phyloP scores from a whole-genome alignment of 306 rosid species.

The Morella rubra region DNA sequence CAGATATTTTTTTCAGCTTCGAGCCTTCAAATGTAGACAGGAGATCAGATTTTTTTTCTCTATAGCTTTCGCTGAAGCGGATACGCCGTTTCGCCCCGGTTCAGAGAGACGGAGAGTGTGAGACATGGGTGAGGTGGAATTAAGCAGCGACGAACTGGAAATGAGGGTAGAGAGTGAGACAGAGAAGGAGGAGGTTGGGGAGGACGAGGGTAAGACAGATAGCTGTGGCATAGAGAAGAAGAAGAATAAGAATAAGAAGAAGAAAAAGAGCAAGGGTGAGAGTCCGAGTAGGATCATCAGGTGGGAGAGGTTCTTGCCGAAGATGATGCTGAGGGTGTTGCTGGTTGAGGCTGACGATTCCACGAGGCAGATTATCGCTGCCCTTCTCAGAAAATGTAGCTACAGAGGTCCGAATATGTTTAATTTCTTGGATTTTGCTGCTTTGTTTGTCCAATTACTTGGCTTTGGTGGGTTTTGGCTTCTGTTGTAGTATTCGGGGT shows the following conservation, averaged over 20 bases:
- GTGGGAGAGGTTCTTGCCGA: slow-evolving; percentile 80
- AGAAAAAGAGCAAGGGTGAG: slow-evolving; percentile 31
- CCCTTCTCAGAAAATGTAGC: slow-evolving; percentile 90
- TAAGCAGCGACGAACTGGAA: slow-evolving; percentile 49
- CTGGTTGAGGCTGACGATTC: slow-evolving; percentile 94
- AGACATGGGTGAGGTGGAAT: slow-evolving; percentile 59
- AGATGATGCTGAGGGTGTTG: slow-evolving; percentile 68
- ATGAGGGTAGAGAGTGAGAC: slow-evolving; percentile 12
- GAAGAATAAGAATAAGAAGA: slow-evolving; percentile 28
- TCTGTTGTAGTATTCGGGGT: background rate
- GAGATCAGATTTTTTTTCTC: slow-evolving; percentile 21
- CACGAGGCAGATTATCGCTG: slow-evolving; percentile 85
- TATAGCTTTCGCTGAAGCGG: background rate
- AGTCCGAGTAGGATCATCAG: slow-evolving; percentile 54
- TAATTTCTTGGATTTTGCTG: slow-evolving; percentile 11
- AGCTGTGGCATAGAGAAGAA: slow-evolving; percentile 4
- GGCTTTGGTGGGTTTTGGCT: slow-evolving; percentile 1
- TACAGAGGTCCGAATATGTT: slow-evolving; percentile 62
- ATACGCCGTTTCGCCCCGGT: background rate
- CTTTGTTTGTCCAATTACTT: background rate
- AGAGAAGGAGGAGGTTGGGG: slow-evolving; percentile 31
- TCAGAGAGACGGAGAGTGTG: background rate
- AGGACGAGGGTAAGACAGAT: slow-evolving; percentile 11
- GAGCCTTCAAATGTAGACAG: background rate
- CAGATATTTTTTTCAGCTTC: slow-evolving; percentile 25